Conservation (phyloP, 2,329 filamentous ascomycete species). For the Colletotrichum limetticola region DNA sequence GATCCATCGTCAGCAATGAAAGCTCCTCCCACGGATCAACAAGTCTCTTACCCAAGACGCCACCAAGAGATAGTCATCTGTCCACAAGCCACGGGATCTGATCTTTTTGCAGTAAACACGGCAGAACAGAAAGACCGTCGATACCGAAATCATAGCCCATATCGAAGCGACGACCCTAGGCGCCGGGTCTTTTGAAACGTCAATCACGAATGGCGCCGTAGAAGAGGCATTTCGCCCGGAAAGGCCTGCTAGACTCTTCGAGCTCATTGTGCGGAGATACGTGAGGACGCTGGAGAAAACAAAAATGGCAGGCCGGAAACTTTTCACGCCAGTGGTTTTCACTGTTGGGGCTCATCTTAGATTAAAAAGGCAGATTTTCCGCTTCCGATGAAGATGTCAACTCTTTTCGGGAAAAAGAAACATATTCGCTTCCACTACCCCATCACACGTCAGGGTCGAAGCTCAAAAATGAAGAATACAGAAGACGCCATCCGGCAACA, state of each 20-base stretch:
- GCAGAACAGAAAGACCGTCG: constrained; percentile 30
- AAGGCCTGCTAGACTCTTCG: neutral
- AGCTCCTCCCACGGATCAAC: neutral
- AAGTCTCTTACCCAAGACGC: constrained; percentile 32
- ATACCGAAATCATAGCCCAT: constrained; percentile 32
- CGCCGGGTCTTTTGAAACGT: constrained; percentile 19
- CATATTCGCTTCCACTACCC: neutral
- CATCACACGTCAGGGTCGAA: neutral
- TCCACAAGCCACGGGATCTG: constrained; percentile 35
- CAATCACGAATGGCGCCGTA: neutral
- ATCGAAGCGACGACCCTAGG: constrained; percentile 24
- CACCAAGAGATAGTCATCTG: constrained; percentile 39
- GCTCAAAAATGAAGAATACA: neutral
- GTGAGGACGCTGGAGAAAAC: neutral
- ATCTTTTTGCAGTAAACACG: constrained; percentile 39
- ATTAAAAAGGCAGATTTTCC: neutral
- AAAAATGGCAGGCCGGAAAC: neutral
- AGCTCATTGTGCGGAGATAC: too few relatives aligned
- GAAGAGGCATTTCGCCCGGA: neutral
- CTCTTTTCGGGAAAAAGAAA: neutral
- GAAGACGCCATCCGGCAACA: neutral
- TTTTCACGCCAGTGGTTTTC: neutral
- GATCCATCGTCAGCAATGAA: neutral
- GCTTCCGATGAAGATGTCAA: neutral
- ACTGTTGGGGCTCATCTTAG: neutral